phyloP scores from a whole-genome alignment of 495 filamentous ascomycete species.

The Hypoxylon lienhwacheense region DNA sequence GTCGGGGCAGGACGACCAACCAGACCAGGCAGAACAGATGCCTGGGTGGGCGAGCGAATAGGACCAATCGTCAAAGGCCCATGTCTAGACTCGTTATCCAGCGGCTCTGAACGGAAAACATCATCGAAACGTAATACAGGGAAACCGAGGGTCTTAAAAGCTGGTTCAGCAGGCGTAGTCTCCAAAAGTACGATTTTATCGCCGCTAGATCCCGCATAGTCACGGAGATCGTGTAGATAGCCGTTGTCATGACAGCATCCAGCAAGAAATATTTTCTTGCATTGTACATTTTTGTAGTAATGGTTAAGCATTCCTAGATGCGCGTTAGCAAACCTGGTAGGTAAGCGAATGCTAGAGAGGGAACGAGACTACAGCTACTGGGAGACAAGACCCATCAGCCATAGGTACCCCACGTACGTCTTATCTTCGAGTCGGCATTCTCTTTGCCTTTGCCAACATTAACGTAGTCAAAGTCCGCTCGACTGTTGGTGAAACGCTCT shows the following conservation, averaged over 20 bases:
- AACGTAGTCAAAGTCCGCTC: conserved; percentile 41
- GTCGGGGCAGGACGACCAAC: conserved; percentile 34
- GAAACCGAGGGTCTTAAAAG: conserved; percentile 36
- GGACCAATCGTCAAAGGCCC: conserved; percentile 1
- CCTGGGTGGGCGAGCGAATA: conserved; percentile 28
- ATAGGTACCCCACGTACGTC: conserved; percentile 39
- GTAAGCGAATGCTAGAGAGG: too few relatives aligned
- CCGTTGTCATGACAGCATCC: conserved; percentile 40
- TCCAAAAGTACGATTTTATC: conserved; percentile 34
- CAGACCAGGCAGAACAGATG: conserved; percentile 20
- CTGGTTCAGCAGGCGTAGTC: conserved; percentile 38
- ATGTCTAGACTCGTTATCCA: conserved; percentile 37
- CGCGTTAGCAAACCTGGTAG: conserved; percentile 4
- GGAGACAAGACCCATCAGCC: background rate
- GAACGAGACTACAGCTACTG: background rate
- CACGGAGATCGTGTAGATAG: conserved; percentile 41
- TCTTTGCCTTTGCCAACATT: conserved; percentile 42
- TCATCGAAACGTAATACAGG: conserved; percentile 38
- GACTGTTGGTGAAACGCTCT: conserved; percentile 39
- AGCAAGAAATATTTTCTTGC: conserved; percentile 39
- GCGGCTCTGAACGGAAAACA: conserved; percentile 38
- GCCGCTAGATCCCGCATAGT: conserved; percentile 31
- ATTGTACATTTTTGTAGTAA: conserved; percentile 39
- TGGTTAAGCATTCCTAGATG: conserved; percentile 37
- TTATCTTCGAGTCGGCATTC: conserved; percentile 41